Base-by-base conservation (phyloP, 495 filamentous ascomycete species). In the Acidiella bohemica region DNA sequence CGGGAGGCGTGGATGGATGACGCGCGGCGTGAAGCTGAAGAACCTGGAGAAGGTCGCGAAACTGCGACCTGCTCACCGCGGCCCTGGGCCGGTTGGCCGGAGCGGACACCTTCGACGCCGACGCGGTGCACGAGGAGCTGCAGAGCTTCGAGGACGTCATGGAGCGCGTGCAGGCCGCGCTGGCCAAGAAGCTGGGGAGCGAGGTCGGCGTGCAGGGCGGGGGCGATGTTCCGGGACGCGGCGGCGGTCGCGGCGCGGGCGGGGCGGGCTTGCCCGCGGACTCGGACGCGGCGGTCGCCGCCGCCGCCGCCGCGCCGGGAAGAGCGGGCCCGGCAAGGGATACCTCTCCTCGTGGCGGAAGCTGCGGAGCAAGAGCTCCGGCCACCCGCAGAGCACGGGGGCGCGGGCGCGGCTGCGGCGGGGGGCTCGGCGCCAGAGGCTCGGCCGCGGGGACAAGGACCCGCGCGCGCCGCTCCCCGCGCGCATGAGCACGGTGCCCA, bases 101-200 rank as follows among this genome's bases (percentile, higher is more conserved):
- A 37, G 85, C 94, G 4, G 85, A 95, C 49, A 85, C 76, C 2
- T 78, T 76, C 44, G 87, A 96, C 56, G 83, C 87, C 2, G 85
- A 93, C 50, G 82, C 86, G 14, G 76, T 97, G 12, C 64, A 92
- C 22, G 87, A 94, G 50, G 90, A 97, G 56, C 93, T 97, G 84
- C 84, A 95, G 54, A 66, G 74, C n/a, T 68, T 97, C 20, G 90
- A 97, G 60, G 68, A 65, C 39, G 68, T 95, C 25, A 69, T 97
- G 21, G 90, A 96, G 52, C 78, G 85, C 53, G 84, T 81, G 0
- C 86, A 93, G 58, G 57, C 69, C 7, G 65, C 67, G 10, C 65
- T 97, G 19, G 59, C 75, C 5, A 87, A 88, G 56, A 93, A 85
- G 53, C 69, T 97, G 2, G 88, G 90, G 12, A 79, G 67, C 45